A percentile compares a stretch with the other conserved stretches of the same genome.
Conservation (phyloP, 345 rosid species). For the Acer campestre region DNA sequence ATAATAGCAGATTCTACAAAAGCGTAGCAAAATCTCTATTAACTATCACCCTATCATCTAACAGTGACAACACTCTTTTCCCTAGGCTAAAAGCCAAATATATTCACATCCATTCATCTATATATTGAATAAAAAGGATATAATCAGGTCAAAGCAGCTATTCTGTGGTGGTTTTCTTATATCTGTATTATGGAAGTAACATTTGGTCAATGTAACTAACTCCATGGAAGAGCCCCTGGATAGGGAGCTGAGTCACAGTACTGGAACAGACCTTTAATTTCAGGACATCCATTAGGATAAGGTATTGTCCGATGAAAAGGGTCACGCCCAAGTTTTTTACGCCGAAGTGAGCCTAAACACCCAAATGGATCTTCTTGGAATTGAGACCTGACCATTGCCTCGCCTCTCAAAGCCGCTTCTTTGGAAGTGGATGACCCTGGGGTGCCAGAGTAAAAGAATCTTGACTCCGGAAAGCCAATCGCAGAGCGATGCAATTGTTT, state of each 20-base stretch:
- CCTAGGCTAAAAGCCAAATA: background rate
- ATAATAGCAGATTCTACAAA: background rate
- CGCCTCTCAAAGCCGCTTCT: constrained; percentile 81
- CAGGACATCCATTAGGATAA: constrained; percentile 91
- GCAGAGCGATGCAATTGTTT: constrained; percentile 80
- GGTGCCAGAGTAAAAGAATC: constrained; percentile 77
- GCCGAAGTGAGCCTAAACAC: constrained; percentile 73
- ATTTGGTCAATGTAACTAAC: constrained; percentile 7
- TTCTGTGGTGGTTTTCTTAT: background rate
- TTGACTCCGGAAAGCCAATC: constrained; percentile 74
- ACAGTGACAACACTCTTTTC: background rate
- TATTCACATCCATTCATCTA: background rate
- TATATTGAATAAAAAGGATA: background rate
- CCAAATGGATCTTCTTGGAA: constrained; percentile 89
- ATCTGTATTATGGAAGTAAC: background rate
- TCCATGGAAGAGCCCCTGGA: constrained; percentile 87
- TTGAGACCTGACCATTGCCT: constrained; percentile 78
- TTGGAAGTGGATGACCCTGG: constrained; percentile 59
- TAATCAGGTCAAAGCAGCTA: constrained; percentile 12
- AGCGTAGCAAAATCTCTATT: background rate
- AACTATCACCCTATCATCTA: background rate
- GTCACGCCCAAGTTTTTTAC: constrained; percentile 85
- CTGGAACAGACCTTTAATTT: constrained; percentile 70
- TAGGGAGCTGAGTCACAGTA: constrained; percentile 80
- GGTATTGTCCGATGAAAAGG: constrained; percentile 94